phyloP scores from a whole-genome alignment of 345 rosid genomes.

The Sisymbrium irio region DNA sequence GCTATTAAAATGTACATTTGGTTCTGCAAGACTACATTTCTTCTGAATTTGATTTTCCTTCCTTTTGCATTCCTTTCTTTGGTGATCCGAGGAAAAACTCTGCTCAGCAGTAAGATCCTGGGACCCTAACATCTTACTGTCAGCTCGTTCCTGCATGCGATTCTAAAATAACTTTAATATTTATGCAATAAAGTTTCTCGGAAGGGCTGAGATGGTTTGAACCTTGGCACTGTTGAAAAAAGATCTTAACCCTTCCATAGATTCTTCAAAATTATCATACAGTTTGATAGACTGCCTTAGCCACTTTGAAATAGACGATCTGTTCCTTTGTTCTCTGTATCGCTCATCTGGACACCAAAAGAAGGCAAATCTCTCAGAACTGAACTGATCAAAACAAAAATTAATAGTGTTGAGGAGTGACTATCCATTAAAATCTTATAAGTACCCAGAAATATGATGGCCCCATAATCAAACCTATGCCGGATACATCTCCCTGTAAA shows the following conservation, averaged over 20 bases:
- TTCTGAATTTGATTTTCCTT: slow-evolving; percentile 34
- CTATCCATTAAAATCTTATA: slow-evolving; percentile 1
- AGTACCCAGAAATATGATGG: slow-evolving; percentile 83
- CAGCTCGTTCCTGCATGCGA: slow-evolving; percentile 32
- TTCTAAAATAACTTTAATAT: slow-evolving; percentile 5
- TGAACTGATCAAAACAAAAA: neutral
- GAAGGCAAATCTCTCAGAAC: slow-evolving; percentile 16
- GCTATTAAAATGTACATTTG: slow-evolving; percentile 26
- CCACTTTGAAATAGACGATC: slow-evolving; percentile 82
- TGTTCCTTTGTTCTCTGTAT: slow-evolving; percentile 68
- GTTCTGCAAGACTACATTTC: slow-evolving; percentile 35
- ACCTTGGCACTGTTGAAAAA: slow-evolving; percentile 88
- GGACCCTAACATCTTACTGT: slow-evolving; percentile 20
- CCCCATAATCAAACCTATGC: slow-evolving; percentile 88
- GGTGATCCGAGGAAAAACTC: slow-evolving; percentile 14
- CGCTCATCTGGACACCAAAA: slow-evolving; percentile 69
- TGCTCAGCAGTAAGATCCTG: slow-evolving; percentile 22
- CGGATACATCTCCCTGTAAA: slow-evolving; percentile 90
- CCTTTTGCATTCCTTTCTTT: slow-evolving; percentile 21
- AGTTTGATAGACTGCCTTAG: slow-evolving; percentile 71
- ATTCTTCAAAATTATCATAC: slow-evolving; percentile 54
- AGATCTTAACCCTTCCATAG: slow-evolving; percentile 60
- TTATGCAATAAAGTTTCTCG: slow-evolving; percentile 4
- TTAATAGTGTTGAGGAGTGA: neutral
- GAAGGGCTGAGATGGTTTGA: slow-evolving; percentile 14